Conservation (phyloP, 176 grass and related monocot genomes). For the Musa itinerans region DNA sequence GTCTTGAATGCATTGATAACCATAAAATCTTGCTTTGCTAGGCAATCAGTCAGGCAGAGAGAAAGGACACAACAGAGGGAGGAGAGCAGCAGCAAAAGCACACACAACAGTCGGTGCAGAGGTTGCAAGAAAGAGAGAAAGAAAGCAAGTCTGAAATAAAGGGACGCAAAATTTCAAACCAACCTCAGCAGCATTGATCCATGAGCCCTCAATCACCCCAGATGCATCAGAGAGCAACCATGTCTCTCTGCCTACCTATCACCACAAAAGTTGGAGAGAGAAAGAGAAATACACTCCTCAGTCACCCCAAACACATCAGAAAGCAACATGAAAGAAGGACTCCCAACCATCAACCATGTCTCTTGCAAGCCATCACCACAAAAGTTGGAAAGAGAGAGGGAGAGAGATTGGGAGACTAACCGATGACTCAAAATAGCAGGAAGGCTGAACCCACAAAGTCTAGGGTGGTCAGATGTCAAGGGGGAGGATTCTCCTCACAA, state of each 20-base stretch:
- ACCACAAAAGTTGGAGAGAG: too few relatives aligned
- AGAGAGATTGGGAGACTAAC: background rate
- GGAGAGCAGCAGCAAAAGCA: too few relatives aligned
- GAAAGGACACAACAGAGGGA: constrained; percentile 13
- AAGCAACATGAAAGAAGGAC: background rate
- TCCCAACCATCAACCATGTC: background rate
- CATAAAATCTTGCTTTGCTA: constrained; percentile 17
- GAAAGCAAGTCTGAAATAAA: background rate
- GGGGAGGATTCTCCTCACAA: background rate
- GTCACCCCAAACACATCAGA: background rate
- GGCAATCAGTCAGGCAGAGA: constrained; percentile 7
- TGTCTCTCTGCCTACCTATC: background rate
- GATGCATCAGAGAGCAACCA: background rate
- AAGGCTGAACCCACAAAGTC: background rate
- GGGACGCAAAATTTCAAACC: background rate
- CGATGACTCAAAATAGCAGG: background rate
- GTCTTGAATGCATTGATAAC: constrained; percentile 17
- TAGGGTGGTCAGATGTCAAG: background rate
- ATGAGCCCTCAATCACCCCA: background rate
- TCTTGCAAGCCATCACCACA: background rate
- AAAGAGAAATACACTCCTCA: too few relatives aligned
- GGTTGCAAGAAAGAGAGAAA: background rate
- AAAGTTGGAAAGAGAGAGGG: too few relatives aligned
- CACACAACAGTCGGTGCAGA: background rate
- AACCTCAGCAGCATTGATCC: background rate